Percentiles rank a stretch among this genome's conserved stretches.
Conservation (phyloP, 129 eudicot genomes). For the Lonicera japonica region DNA sequence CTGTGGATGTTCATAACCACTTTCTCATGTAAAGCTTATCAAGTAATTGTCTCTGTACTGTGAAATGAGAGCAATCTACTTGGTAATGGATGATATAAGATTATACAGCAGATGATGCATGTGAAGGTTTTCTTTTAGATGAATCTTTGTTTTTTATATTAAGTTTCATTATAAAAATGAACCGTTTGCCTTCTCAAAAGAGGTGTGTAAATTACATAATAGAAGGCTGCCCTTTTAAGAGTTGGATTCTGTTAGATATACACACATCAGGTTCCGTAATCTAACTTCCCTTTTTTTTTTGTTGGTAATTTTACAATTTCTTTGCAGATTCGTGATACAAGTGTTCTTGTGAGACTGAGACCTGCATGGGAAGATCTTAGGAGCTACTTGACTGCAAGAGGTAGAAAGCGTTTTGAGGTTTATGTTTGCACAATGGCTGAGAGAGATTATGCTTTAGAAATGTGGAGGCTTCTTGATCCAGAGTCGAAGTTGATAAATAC, state of each 20-base stretch:
- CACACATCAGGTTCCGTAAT: background rate
- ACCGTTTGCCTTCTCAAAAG: too few species aligned
- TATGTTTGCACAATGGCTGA: slow-evolving; percentile 99
- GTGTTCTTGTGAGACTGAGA: slow-evolving; percentile 96
- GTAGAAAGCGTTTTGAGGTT: slow-evolving; percentile 97
- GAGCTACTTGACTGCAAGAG: slow-evolving; percentile 95
- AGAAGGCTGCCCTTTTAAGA: too few species aligned
- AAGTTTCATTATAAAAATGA: too few species aligned
- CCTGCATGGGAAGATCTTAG: slow-evolving; percentile 99
- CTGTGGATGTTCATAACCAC: background rate
- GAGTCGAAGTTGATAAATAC: slow-evolving; percentile 76
- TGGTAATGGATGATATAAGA: background rate
- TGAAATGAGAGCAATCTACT: background rate
- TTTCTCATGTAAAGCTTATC: background rate
- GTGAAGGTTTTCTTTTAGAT: background rate
- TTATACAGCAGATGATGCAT: background rate
- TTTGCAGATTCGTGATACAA: slow-evolving; percentile 93
- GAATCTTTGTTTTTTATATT: background rate
- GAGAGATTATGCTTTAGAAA: slow-evolving; percentile 98
- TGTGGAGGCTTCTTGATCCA: slow-evolving; percentile 99
- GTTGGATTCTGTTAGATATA: background rate
- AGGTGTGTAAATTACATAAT: too few species aligned
- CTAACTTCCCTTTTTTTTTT: background rate
- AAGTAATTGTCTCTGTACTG: background rate
- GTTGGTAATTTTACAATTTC: too few species aligned